phyloP scores from a whole-genome alignment of 2,329 filamentous ascomycete species.

The Neonectria ditissima region DNA sequence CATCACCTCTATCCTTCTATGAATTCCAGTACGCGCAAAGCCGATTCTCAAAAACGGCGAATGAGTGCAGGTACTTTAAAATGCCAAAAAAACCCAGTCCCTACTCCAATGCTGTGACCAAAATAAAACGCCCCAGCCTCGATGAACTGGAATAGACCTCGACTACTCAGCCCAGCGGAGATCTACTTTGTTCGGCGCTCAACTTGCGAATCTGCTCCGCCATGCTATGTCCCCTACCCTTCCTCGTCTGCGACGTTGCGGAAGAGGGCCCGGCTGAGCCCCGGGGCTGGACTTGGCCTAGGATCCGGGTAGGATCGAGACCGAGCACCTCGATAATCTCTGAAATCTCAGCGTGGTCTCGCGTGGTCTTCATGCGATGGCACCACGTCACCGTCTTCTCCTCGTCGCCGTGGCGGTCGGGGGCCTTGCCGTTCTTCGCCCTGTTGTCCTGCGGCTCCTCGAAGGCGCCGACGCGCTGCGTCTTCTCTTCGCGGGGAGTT shows the following conservation, averaged over 20 bases:
- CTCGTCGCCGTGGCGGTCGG: conserved; percentile 51
- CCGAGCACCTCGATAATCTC: conserved; percentile 74
- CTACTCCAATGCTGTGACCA: conserved; percentile 43
- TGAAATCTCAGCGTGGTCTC: conserved; percentile 80
- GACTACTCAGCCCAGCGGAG: conserved; percentile 14
- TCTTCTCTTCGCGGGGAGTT: conserved; percentile 55
- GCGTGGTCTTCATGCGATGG: conserved; percentile 82
- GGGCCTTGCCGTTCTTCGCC: conserved; percentile 10
- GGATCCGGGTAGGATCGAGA: conserved; percentile 52
- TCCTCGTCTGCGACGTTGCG: conserved; percentile 54
- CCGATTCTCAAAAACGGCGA: conserved; percentile 5
- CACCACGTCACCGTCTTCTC: conserved; percentile 80
- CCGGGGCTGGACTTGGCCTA: conserved; percentile 31
- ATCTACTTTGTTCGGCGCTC: conserved; percentile 48
- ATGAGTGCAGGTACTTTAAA: conserved; percentile 21
- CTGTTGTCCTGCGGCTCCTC: conserved; percentile 30
- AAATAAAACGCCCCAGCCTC: conserved; percentile 20
- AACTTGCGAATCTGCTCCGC: conserved; percentile 61
- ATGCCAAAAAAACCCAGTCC: conserved; percentile 18
- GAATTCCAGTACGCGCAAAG: conserved; percentile 12
- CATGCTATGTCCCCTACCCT: conserved; percentile 66
- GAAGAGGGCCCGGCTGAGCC: conserved; percentile 47
- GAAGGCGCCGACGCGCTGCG: conserved; percentile 34
- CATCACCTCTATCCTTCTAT: conserved; percentile 25
- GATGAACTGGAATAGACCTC: not conserved